phyloP scores from a whole-genome alignment of 148 eudicot species.

The Hydrangea macrophylla region DNA sequence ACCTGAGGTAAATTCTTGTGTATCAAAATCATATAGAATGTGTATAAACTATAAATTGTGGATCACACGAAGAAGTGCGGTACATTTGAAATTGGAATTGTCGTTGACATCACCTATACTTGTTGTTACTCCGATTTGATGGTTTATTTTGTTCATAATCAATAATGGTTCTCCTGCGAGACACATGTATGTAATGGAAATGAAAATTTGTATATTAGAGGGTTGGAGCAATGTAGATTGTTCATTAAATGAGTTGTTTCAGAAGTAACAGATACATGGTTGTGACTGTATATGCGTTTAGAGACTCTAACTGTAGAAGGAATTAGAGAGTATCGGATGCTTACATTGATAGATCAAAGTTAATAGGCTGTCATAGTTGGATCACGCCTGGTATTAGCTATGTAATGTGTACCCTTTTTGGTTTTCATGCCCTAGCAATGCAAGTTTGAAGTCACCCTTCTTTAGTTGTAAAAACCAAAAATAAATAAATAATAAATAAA shows the following conservation, averaged over 20 bases:
- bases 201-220: neutral
- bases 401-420: neutral
- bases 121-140: neutral
- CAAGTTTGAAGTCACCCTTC: neutral
- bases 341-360: neutral
- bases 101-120: neutral
- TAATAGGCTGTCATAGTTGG: neutral
- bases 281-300: neutral
- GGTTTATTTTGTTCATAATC: no score
- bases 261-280: neutral
- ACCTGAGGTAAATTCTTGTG: slow-evolving; percentile 42
- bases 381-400: neutral
- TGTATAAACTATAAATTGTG: neutral
- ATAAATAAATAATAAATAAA: neutral
- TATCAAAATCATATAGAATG: neutral
- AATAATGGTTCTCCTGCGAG: no score
- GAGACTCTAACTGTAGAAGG: neutral
- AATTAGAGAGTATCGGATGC: neutral
- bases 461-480: neutral
- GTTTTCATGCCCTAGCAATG: neutral
- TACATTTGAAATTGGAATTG: neutral
- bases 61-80: neutral
- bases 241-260: neutral
- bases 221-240: neutral
- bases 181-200: neutral